Evolutionary conservation across 2,329 filamentous ascomycete genomes (phyloP), one percentile per base, ranked within the genome.

Genomic region (Fusarium sp.): DNA sequence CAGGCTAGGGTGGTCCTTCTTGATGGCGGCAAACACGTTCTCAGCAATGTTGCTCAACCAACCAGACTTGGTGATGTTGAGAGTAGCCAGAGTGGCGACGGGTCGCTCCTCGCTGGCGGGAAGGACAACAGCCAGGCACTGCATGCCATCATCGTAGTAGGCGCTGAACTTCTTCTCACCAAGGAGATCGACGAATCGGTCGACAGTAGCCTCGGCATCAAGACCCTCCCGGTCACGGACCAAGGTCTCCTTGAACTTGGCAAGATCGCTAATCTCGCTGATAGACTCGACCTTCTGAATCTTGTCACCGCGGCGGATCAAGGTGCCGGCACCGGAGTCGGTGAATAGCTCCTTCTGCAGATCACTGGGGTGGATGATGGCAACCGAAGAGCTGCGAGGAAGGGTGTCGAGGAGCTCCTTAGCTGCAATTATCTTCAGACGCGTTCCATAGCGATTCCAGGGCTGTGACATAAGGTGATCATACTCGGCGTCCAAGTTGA

Each of bases 381-480:
- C 96, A 54, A 99, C 95, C 74, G 93, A 97, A 16, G 95, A 97
- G 61, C 92, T 95, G 74, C 93, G 90, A 56, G 96, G 96, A 16
- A 99, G 88, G 54, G 92, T 90, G 73, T 93, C 92, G 57, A 99
- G 84, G 27, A 99, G 87, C 64, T 97, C 93, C 85, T 97, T 97
- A 82, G n/a, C n/a, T n/a, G n/a, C n/a, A n/a, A n/a, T n/a, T n/a
- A 99, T 98, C 89, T 99, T 99, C 70, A 98, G 86, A 68, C 94
- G 89, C 36, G 95, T 98, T 68, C 96, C 96, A 78, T 96, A 96
- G 77, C 93, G 90, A 80, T 96, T 96, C 96, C 95, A 99, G 74
- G 92, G 89, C 82, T 97, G 93, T 62, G 89, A 86, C 93, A 98
- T 97, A 76, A 97, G 87, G 77, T 92, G 87, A 64, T 97, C 93